Base-by-base conservation (phyloP, 2,329 filamentous ascomycete species). In the Aspergillus glaucus region DNA sequence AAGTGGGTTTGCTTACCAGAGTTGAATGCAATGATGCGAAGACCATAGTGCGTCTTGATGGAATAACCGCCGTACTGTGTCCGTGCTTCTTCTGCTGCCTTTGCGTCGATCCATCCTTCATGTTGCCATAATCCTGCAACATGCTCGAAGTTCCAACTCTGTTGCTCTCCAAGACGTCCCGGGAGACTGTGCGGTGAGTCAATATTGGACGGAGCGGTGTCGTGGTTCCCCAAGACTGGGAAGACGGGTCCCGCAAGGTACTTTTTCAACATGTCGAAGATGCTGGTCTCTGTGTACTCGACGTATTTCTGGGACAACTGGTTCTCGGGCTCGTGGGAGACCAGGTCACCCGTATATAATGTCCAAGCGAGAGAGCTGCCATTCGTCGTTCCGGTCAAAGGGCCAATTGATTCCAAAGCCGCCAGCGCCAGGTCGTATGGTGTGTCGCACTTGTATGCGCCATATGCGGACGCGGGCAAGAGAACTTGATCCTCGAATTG, bases 91-190 rank as follows among this genome's bases (percentile, higher is more conserved):
- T 67, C 61, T 1, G 74, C 76, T 4, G 71, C 70, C 12, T 65
- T 55, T 9, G 62, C 59, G 50, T 72, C 69, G 44, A 82, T 72
- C 78, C 79, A 82, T 15, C 75, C 75, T 50, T 80, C 75, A 49
- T 80, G 73, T 53, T 75, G 66, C 79, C 79, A 81, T 0, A 81
- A 65, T 10, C 64, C 65, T n/a, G 78, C 70, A 14, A 81, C 67
- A 54, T 81, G 78, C 22, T 79, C 68, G 54, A 77, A 80, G 54
- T 81, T 80, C 79, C 79, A 82, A 46, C 74, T 78, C 53, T 78
- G 74, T 54, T 82, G 79, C 51, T 75, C 62, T 1, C 78, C 77
- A 1, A 82, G 64, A 1, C 70, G 68, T 1, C 76, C 78, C 7
- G 78, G 78, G 7, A 82, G 63, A 26, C 62, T 74, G 53, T 80